Evolutionary conservation across 1,284 basidiomycete species (phyloP), one percentile per base, ranked within the genome.

Genomic region (Cerrena zonata): DNA sequence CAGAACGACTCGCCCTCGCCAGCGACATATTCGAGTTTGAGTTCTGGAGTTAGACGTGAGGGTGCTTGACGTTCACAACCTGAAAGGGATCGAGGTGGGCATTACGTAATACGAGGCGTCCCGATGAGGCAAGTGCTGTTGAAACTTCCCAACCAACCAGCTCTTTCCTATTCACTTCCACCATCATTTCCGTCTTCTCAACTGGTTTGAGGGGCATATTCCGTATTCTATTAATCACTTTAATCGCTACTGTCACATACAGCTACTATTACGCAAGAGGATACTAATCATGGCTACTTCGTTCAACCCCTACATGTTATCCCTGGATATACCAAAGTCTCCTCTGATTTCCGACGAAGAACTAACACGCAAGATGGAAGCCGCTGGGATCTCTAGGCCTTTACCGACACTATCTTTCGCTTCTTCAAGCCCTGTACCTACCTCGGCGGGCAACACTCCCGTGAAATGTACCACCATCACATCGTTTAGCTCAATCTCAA

Each of bases 321-420:
- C 21, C 26, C 45, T 41, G n/a, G 38, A 40, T 38, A 57, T 69
- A 18, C 60, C 67, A 21, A 56, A 57, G 19, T 66, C 65, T 2
- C 67, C 67, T 19, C 58, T 69, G 23, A 56, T 67, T 7, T 57
- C 63, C 22, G 62, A 61, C 22, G 56, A 61, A 38, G 57, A 59
- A 2, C 57, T 61, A n/a, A 58, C 62, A 36, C 50, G 56, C 2
- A 52, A 59, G 21, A 56, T 60, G 40, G 49, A 50, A 23, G 57
- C 55, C 23, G 51, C 55, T 47, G 56, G 51, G 24, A 50, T 56
- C 48, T 53, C 18, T 47, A 52, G 48, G 40, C 58, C 41, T 34
- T 53, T 45, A 11, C 54, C 47, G 23, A 56, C 2, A 24, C 53
- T 50, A 30, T 51, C 51, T n/a, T 57, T 54, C 41, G 51, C 37